These are phyloP conservation scores for Citrus trifoliata DNA, from an alignment of 345 rosid genomes.

Conservation along the genomic window DNA sequence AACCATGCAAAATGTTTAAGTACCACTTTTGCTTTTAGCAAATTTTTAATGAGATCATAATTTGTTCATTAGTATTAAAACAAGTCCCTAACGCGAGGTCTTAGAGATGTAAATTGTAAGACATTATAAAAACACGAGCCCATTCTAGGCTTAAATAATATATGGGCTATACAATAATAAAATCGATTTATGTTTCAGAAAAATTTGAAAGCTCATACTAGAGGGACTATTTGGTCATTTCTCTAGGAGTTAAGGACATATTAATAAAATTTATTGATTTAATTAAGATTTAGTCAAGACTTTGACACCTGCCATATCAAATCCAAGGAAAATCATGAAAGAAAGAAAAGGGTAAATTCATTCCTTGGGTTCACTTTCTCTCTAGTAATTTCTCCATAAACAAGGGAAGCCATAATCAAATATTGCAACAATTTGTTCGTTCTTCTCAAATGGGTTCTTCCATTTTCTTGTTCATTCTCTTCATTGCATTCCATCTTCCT, in stretches of 20 bases:
- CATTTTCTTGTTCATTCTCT: conserved; percentile 21
- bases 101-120: no score
- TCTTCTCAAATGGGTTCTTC: conserved; percentile 17
- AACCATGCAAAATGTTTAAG: neutral
- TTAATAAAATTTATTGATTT: neutral
- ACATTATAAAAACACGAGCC: no score
- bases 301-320: neutral
- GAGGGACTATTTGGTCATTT: no score
- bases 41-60: no score
- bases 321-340: neutral
- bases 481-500: conserved; percentile 6
- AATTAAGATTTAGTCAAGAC: neutral
- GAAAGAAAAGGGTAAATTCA: neutral
- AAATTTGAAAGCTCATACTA: no score
- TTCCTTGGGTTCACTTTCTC: neutral
- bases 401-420: neutral
- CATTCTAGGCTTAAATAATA: no score
- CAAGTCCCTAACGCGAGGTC: no score
- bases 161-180: no score
- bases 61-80: no score
- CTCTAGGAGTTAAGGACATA: neutral
- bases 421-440: neutral
- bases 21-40: no score
- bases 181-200: no score
- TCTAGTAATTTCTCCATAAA: neutral